These are phyloP conservation scores for Anthoceros angustus DNA, from an alignment of 225 moss, liverwort and hornwort genomes.

Conservation along the genomic window DNA sequence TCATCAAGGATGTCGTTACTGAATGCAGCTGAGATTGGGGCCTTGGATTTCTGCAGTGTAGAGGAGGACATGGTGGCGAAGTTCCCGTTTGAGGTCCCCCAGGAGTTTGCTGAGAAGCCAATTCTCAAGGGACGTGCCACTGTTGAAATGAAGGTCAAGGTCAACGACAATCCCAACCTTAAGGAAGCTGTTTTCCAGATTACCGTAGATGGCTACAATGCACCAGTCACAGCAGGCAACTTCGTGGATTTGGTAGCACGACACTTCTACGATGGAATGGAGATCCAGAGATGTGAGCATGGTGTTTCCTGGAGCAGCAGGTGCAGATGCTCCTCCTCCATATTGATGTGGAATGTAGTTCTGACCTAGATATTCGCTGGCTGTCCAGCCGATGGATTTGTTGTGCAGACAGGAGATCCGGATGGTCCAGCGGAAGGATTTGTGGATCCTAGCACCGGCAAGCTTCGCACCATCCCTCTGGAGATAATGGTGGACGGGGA, in stretches of 20 bases:
- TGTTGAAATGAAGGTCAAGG: constrained; percentile 85
- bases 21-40: neutral
- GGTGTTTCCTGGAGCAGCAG: neutral
- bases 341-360: neutral
- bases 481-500: constrained; percentile 93
- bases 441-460: constrained; percentile 72
- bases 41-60: constrained; percentile 34
- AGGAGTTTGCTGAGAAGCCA: constrained; percentile 59
- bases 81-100: constrained; percentile 62
- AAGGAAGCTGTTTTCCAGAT: constrained; percentile 60
- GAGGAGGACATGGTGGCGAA: constrained; percentile 79
- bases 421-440: constrained; percentile 87
- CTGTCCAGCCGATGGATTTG: constrained; percentile 87
- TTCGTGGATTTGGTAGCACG: constrained; percentile 83
- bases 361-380: neutral
- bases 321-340: neutral
- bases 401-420: constrained; percentile 96
- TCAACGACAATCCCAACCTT: constrained; percentile 87
- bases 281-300: constrained; percentile 73
- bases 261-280: constrained; percentile 94
- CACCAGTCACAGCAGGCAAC: constrained; percentile 90
- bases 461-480: constrained; percentile 66
- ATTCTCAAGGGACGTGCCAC: constrained; percentile 74
- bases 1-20: neutral
- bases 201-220: constrained; percentile 89